phyloP scores from a whole-genome alignment of 1,139 yeast genomes.

The Protomyces inouyei region DNA sequence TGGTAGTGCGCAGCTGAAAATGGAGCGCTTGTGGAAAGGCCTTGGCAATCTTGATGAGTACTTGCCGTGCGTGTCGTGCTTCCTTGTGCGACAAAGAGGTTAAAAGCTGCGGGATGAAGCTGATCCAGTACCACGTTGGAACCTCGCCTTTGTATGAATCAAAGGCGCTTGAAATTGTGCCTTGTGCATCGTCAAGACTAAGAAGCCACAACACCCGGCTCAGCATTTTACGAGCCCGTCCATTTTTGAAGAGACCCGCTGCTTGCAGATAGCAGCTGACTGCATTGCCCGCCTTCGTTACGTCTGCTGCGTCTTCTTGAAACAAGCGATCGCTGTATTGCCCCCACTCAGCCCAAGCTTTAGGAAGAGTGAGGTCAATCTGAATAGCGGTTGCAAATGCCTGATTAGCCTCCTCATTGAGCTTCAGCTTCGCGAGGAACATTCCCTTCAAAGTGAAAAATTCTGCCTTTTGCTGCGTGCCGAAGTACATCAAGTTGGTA shows the following conservation, averaged over 20 bases:
- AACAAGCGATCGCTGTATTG: conserved; percentile 83
- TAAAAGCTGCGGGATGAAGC: conserved; percentile 88
- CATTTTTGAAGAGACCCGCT: conserved; percentile 90
- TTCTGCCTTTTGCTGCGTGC: conserved; percentile 96
- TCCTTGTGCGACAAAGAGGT: conserved; percentile 87
- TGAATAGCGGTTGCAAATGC: conserved; percentile 98
- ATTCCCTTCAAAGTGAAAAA: conserved; percentile 95
- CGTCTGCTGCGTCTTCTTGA: conserved; percentile 76
- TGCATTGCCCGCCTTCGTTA: conserved; percentile 86
- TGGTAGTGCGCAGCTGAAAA: conserved; percentile 89
- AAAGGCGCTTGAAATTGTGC: conserved; percentile 79
- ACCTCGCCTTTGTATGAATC: conserved; percentile 92
- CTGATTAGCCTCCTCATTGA: conserved; percentile 91
- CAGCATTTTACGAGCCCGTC: conserved; percentile 78
- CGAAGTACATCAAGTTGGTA: conserved; percentile 91
- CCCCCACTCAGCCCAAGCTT: conserved; percentile 99
- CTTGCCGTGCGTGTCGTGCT: conserved; percentile 80
- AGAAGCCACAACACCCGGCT: conserved; percentile 92
- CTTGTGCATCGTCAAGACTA: conserved; percentile 80
- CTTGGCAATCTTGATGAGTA: conserved; percentile 86
- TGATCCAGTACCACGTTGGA: conserved; percentile 99
- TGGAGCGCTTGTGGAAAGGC: conserved; percentile 95
- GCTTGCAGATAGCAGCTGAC: conserved; percentile 95
- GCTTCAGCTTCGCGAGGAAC: conserved; percentile 87
- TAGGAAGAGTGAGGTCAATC: conserved; percentile 84